These are phyloP conservation scores for Ganoderma boninense DNA, from an alignment of 1,284 basidiomycete genomes.

Conservation along the genomic window DNA sequence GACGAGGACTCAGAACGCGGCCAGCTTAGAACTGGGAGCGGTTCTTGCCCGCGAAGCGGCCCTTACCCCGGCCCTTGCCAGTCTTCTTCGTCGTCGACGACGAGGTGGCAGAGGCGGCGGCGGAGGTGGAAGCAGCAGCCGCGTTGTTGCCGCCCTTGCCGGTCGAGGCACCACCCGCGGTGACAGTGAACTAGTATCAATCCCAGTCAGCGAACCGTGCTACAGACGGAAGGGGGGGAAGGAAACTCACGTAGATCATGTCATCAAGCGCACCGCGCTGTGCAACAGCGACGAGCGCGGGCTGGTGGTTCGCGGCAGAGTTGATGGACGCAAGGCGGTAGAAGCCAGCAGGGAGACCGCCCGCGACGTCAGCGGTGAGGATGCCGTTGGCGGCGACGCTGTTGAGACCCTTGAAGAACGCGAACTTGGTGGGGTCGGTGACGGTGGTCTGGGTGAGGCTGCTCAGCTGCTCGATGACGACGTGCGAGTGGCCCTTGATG, in stretches of 20 bases:
- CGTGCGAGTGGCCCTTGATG: constrained; percentile 66
- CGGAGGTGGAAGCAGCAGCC: constrained; percentile 22
- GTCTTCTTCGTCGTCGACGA: background rate
- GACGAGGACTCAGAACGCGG: background rate
- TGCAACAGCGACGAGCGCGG: constrained; percentile 61
- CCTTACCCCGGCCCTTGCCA: constrained; percentile 3
- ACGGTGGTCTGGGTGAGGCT: constrained; percentile 53
- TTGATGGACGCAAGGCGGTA: constrained; percentile 65
- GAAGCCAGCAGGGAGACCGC: constrained; percentile 62
- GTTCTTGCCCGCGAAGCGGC: constrained; percentile 23
- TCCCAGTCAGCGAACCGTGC: background rate
- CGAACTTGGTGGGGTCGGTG: constrained; percentile 59
- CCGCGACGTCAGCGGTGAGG: constrained; percentile 54
- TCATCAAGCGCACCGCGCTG: constrained; percentile 69
- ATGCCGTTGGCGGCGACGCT: constrained; percentile 53
- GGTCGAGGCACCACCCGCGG: constrained; percentile 28
- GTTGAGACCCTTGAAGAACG: constrained; percentile 72
- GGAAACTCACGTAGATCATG: constrained; percentile 58
- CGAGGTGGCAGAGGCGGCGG: constrained; percentile 9
- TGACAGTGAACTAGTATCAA: constrained; percentile 38
- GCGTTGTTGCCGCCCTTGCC: constrained; percentile 41
- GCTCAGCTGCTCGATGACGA: constrained; percentile 59
- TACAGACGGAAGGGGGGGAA: background rate
- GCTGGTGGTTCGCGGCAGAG: constrained; percentile 63
- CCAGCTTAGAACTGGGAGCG: constrained; percentile 21